Evolutionary conservation across 1,139 yeast species (phyloP).

Genomic region (Saccharomyces hybrid): DNA sequence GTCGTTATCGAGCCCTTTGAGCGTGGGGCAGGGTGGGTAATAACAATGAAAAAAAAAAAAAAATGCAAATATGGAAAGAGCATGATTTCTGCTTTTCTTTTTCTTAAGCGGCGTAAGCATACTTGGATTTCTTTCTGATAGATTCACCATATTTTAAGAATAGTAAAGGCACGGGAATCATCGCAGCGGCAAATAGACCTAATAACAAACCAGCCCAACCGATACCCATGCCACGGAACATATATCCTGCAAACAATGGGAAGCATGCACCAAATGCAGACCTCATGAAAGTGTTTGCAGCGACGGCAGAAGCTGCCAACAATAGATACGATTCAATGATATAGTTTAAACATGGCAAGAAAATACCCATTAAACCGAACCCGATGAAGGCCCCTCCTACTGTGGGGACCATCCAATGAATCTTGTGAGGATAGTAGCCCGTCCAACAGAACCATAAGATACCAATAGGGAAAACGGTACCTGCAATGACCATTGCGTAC

Average conservation of each 20-base stretch:
- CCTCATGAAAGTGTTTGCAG: slow-evolving; percentile 75
- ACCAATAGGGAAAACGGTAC: slow-evolving; percentile 63
- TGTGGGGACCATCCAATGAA: slow-evolving; percentile 85
- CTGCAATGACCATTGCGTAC: slow-evolving; percentile 62
- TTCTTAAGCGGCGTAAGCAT: slow-evolving; percentile 35
- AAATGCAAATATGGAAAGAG: not conserved
- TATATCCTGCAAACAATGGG: slow-evolving; percentile 68
- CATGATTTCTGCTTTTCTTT: slow-evolving; percentile 27
- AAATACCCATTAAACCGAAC: slow-evolving; percentile 64
- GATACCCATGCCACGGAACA: slow-evolving; percentile 68
- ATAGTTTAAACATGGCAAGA: slow-evolving; percentile 71
- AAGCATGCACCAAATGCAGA: slow-evolving; percentile 62
- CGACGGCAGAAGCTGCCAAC: slow-evolving; percentile 85
- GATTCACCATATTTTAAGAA: slow-evolving; percentile 50
- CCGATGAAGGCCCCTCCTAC: slow-evolving; percentile 67
- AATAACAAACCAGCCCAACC: slow-evolving; percentile 80
- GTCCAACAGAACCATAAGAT: slow-evolving; percentile 83
- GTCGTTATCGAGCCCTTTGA: not conserved
- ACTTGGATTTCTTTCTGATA: slow-evolving; percentile 49
- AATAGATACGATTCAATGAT: slow-evolving; percentile 70
- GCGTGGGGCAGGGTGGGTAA: not conserved
- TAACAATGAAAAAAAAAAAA: not conserved
- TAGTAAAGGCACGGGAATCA: slow-evolving; percentile 61
- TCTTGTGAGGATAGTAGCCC: slow-evolving; percentile 56
- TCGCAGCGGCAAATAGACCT: slow-evolving; percentile 55